A percentile compares a stretch with the other conserved stretches of the same genome.
Conservation (phyloP, 1,284 basidiomycete species). For the Sporisorium sorghi region DNA sequence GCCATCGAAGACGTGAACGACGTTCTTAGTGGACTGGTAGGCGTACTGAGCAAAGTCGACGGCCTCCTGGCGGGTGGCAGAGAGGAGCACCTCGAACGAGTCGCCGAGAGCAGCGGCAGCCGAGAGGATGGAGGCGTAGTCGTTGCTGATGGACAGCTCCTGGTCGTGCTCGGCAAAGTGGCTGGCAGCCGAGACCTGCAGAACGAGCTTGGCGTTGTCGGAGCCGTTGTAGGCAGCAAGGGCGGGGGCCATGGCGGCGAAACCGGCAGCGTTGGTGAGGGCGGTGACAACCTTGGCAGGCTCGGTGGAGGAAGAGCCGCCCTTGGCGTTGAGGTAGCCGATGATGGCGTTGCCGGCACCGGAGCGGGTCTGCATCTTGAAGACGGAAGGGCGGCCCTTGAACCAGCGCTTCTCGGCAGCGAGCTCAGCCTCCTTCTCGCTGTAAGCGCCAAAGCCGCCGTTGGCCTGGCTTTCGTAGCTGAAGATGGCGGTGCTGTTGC, state of each 20-base stretch:
- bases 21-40: conserved; percentile 56
- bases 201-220: conserved; percentile 59
- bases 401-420: conserved; percentile 47
- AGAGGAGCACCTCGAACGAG: conserved; percentile 64
- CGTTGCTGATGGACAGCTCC: conserved; percentile 60
- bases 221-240: conserved; percentile 51
- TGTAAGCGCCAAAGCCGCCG: conserved; percentile 62
- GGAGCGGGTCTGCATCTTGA: conserved; percentile 70
- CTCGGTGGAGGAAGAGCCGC: conserved; percentile 42
- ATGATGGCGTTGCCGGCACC: conserved; percentile 74
- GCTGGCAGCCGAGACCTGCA: conserved; percentile 66
- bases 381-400: conserved; percentile 58
- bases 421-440: conserved; percentile 56
- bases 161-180: conserved; percentile 54
- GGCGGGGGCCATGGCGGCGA: conserved; percentile 66
- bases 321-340: conserved; percentile 62
- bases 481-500: conserved; percentile 63
- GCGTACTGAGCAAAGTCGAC: conserved; percentile 63
- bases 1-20: conserved; percentile 68
- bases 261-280: conserved; percentile 65
- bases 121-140: conserved; percentile 65
- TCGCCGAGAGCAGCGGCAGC: conserved; percentile 61
- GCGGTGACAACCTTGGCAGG: conserved; percentile 59
- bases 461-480: conserved; percentile 67
- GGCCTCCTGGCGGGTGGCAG: conserved; percentile 63